A percentile compares a stretch with the other conserved stretches of the same genome.
These are phyloP conservation scores for Exophiala alcalophila DNA, from an alignment of 2,329 filamentous ascomycete genomes.

Conservation along the genomic window DNA sequence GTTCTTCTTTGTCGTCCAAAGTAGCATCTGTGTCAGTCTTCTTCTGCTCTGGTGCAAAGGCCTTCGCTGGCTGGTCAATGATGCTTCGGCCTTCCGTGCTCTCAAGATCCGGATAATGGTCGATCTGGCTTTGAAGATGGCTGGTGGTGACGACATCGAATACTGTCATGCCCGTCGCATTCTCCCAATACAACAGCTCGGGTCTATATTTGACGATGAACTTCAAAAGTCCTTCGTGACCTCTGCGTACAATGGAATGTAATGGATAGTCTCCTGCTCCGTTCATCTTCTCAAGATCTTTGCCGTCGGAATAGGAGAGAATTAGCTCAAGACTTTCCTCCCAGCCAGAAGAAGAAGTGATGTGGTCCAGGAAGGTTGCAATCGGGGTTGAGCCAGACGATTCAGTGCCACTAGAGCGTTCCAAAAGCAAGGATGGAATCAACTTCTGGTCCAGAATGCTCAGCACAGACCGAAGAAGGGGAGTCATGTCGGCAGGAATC, in stretches of 20 bases:
- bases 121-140: conserved; percentile 34
- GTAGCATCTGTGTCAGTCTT: conserved; percentile 5
- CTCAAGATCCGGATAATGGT: conserved; percentile 14
- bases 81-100: conserved; percentile 4
- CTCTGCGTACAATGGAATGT: conserved; percentile 37
- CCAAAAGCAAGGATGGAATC: conserved; percentile 34
- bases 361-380: conserved; percentile 52
- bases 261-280: conserved; percentile 45
- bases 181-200: conserved; percentile 65
- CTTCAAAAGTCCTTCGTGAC: conserved; percentile 49
- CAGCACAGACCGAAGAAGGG: conserved; percentile 56
- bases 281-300: conserved; percentile 47
- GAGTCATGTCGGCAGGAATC: conserved; percentile 35
- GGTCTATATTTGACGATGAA: conserved; percentile 61
- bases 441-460: conserved; percentile 58
- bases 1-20: not conserved
- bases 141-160: conserved; percentile 63
- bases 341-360: conserved; percentile 22
- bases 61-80: conserved; percentile 5
- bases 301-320: conserved; percentile 55
- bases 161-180: conserved; percentile 71
- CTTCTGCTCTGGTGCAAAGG: conserved; percentile 10
- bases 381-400: conserved; percentile 62
- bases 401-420: conserved; percentile 48
- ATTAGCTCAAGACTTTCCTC: conserved; percentile 45